phyloP scores from a whole-genome alignment of 495 filamentous ascomycete species.

The Echria macrotheca region DNA sequence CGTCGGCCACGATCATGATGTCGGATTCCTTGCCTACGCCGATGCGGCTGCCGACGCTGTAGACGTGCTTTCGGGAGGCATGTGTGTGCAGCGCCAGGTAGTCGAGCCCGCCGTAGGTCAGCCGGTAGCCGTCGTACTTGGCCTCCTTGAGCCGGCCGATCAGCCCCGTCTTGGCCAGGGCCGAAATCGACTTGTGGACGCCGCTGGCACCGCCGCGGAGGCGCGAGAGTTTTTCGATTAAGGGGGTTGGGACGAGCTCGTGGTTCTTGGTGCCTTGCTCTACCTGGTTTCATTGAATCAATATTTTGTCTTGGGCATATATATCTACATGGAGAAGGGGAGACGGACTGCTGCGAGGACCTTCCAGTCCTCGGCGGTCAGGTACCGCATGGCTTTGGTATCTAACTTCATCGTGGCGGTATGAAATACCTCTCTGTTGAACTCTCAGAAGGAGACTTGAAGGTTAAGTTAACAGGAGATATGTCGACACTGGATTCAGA shows the following conservation, averaged over 20 bases:
- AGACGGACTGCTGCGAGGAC: conserved; percentile 80
- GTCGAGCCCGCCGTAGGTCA: conserved; percentile 95
- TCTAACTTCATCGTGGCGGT: conserved; percentile 83
- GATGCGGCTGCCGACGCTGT: conserved; percentile 90
- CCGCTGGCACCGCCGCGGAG: conserved; percentile 70
- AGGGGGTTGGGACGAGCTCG: conserved; percentile 85
- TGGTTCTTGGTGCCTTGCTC: conserved; percentile 94
- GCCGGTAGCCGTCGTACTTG: conserved; percentile 94
- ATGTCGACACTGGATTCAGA: not conserved
- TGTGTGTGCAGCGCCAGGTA: conserved; percentile 91
- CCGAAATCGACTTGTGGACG: conserved; percentile 83
- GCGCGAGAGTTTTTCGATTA: conserved; percentile 78
- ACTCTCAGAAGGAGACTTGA: not conserved
- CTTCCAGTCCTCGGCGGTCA: conserved; percentile 87
- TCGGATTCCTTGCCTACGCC: conserved; percentile 97
- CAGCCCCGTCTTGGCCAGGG: conserved; percentile 83
- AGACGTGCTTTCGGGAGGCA: conserved; percentile 68
- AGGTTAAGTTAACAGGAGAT: not conserved
- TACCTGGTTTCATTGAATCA: too few relatives aligned
- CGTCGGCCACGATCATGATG: conserved; percentile 83
- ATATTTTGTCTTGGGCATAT: too few relatives aligned
- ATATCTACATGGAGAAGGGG: conserved; percentile 3
- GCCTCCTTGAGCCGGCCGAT: conserved; percentile 93
- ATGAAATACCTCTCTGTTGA: not conserved
- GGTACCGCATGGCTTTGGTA: conserved; percentile 83